Conservation (phyloP, 768 basidiomycete species). For the Amanita inopinata region DNA sequence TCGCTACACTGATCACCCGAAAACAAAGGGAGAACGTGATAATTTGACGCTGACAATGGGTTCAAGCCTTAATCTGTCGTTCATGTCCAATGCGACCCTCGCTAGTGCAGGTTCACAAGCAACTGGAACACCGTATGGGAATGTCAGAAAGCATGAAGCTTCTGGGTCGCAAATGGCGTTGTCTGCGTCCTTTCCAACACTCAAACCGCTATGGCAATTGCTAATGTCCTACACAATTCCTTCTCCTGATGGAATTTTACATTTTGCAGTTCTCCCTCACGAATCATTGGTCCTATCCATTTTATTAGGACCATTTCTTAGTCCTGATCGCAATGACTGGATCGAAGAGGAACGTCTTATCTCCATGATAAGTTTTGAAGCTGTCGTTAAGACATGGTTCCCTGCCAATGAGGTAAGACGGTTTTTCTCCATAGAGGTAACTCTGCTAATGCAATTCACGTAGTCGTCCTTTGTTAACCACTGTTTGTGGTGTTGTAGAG, state of each 20-base stretch:
- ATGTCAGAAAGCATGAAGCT: slow-evolving; percentile 24
- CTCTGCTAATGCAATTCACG: background rate
- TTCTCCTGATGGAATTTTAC: slow-evolving; percentile 16
- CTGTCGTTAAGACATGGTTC: slow-evolving; percentile 48
- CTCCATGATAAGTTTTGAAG: slow-evolving; percentile 54
- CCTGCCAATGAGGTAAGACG: slow-evolving; percentile 42
- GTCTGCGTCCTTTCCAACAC: slow-evolving; percentile 28
- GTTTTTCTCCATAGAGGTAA: background rate
- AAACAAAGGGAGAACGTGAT: slow-evolving; percentile 17
- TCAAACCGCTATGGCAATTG: slow-evolving; percentile 35
- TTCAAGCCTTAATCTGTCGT: slow-evolving; percentile 31
- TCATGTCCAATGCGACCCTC: slow-evolving; percentile 30
- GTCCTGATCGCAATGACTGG: slow-evolving; percentile 21
- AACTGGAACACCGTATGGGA: slow-evolving; percentile 7
- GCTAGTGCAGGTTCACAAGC: slow-evolving; percentile 5
- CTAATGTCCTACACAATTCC: slow-evolving; percentile 36
- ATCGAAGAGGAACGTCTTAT: slow-evolving; percentile 43
- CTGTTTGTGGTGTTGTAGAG: slow-evolving; percentile 63
- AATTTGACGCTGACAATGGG: slow-evolving; percentile 18
- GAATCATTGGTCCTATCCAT: slow-evolving; percentile 52
- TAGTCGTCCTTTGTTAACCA: slow-evolving; percentile 44
- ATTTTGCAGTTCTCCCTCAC: slow-evolving; percentile 35
- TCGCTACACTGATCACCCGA: slow-evolving; percentile 32
- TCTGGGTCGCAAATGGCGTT: slow-evolving; percentile 30
- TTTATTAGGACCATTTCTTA: slow-evolving; percentile 46